These are phyloP conservation scores for Brassica balearica DNA, from an alignment of 441 rosid species.

Conservation along the genomic window DNA sequence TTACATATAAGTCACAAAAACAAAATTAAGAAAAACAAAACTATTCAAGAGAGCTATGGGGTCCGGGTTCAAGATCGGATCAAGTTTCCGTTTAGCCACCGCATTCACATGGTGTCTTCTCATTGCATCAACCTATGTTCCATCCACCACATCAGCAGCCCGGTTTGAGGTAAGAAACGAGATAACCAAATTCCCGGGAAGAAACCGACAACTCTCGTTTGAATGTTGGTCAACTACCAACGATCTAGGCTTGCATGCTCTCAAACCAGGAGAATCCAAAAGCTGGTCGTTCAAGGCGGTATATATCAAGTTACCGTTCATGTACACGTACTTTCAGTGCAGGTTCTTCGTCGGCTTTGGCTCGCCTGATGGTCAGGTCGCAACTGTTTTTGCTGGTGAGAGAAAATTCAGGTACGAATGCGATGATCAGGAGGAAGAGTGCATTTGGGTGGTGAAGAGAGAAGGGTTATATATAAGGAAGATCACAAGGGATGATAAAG, in stretches of 20 bases:
- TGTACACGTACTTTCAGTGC: conserved; percentile 45
- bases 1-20: not conserved
- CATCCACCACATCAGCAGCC: conserved; percentile 26
- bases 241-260: conserved; percentile 25
- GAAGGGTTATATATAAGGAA: conserved; percentile 33
- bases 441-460: conserved; percentile 46
- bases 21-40: not conserved
- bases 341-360: conserved; percentile 35
- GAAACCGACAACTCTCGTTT: conserved; percentile 7
- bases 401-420: conserved; percentile 40
- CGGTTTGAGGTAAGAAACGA: conserved; percentile 43
- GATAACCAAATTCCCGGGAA: conserved; percentile 32
- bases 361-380: conserved; percentile 41
- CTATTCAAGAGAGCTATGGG: conserved; percentile 17
- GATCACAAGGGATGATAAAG: conserved; percentile 30
- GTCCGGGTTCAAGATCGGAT: not conserved
- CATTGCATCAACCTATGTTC: conserved; percentile 19
- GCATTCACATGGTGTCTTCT: conserved; percentile 38
- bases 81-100: conserved; percentile 18
- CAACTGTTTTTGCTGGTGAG: conserved; percentile 41
- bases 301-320: conserved; percentile 38
- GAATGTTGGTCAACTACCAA: conserved; percentile 37
- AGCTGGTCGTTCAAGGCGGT: conserved; percentile 45
- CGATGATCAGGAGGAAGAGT: conserved; percentile 34
- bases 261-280: conserved; percentile 35